phyloP scores from a whole-genome alignment of 768 basidiomycete genomes.

The Tylopilus felleus region DNA sequence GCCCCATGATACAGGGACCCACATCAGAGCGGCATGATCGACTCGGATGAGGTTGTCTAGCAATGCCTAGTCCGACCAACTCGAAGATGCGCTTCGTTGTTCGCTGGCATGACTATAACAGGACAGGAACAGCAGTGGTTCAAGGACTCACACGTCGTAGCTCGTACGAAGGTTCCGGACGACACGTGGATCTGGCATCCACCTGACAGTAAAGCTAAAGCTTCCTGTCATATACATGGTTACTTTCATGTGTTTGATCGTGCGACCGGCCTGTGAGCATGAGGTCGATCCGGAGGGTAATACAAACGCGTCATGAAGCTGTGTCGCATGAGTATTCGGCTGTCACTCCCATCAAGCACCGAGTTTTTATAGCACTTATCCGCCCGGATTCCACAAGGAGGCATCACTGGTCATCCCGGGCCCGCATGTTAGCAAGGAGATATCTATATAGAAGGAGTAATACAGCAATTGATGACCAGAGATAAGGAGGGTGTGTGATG shows the following conservation, averaged over 20 bases:
- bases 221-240: conserved; percentile 1
- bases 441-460: conserved; percentile 34
- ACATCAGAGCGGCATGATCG: conserved; percentile 12
- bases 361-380: conserved; percentile 21
- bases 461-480: conserved; percentile 29
- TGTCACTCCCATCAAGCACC: conserved; percentile 7
- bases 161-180: background rate
- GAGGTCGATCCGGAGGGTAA: background rate
- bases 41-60: no score
- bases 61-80: conserved; percentile 4
- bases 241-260: conserved; percentile 9
- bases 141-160: background rate
- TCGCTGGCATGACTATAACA: conserved; percentile 10
- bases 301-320: conserved; percentile 8
- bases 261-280: conserved; percentile 5
- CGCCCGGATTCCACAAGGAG: conserved; percentile 11
- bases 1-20: conserved; percentile 3
- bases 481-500: conserved; percentile 25
- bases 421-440: conserved; percentile 23
- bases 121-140: background rate
- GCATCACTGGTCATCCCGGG: conserved; percentile 14
- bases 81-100: background rate
- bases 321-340: background rate
- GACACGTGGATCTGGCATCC: conserved; percentile 14
- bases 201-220: conserved; percentile 10